Percentiles rank a stretch among this genome's conserved stretches.
Evolutionary conservation across 306 rosid species (phyloP).

Genomic region (Benincasa hispida): DNA sequence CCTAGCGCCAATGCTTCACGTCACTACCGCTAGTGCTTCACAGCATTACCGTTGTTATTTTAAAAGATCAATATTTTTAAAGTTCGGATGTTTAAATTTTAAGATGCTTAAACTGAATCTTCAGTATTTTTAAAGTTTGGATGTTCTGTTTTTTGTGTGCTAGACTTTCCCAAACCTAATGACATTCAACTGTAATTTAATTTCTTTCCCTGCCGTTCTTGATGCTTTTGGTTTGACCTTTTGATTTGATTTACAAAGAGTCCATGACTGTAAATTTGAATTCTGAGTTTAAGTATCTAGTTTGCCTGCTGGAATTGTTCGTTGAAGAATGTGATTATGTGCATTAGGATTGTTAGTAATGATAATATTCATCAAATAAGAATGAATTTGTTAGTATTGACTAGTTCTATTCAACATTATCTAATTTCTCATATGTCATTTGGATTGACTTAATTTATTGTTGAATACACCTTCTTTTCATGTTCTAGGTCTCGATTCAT

Average conservation of each 20-base stretch:
- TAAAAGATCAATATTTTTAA: no score
- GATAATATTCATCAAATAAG: not conserved
- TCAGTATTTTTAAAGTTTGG: not conserved
- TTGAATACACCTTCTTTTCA: not conserved
- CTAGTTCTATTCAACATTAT: not conserved
- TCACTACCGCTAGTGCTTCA: no score
- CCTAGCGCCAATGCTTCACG: no score
- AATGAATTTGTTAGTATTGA: not conserved
- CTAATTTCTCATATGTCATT: not conserved
- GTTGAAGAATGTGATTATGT: not conserved
- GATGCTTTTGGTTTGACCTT: not conserved
- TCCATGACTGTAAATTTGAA: not conserved
- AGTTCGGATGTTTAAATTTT: no score
- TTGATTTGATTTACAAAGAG: not conserved
- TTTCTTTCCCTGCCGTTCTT: not conserved
- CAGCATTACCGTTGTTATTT: no score
- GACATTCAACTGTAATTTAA: not conserved
- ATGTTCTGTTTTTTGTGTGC: not conserved
- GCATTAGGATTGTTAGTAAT: not conserved
- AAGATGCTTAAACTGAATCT: slow-evolving; percentile 4
- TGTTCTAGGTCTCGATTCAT: no score
- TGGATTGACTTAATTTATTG: not conserved
- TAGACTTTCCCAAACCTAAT: not conserved
- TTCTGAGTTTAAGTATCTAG: not conserved
- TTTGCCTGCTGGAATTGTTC: not conserved